Evolutionary conservation across 2,329 filamentous ascomycete genomes (phyloP).

Genomic region (Diplodia intermedia): DNA sequence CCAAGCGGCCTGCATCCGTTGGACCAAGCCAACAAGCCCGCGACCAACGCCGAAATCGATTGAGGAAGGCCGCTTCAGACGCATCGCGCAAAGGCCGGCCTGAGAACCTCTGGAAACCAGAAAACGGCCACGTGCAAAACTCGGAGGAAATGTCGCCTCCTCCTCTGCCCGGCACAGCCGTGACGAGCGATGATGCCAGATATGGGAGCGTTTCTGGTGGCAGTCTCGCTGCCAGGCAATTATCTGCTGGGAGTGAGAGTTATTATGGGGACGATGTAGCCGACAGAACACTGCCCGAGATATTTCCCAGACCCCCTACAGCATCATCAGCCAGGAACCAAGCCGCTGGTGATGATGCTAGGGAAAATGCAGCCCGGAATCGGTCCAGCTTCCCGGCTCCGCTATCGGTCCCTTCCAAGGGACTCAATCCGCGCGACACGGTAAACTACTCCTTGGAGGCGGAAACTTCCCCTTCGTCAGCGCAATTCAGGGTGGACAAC

Average conservation of each 20-base stretch:
- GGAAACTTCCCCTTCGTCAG: background rate
- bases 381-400: conserved; percentile 46
- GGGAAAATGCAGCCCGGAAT: conserved; percentile 51
- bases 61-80: conserved; percentile 9
- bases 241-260: conserved; percentile 38
- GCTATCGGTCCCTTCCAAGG: background rate
- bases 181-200: conserved; percentile 9
- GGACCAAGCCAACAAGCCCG: background rate
- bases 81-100: background rate
- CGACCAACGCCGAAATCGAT: background rate
- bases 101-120: background rate
- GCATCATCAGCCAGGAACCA: background rate
- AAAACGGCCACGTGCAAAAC: background rate
- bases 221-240: conserved; percentile 33
- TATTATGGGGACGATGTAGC: conserved; percentile 62
- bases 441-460: conserved; percentile 7
- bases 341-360: too few relatives aligned
- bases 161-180: conserved; percentile 15
- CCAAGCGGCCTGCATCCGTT: background rate
- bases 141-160: background rate
- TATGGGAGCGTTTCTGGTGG: background rate
- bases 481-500: background rate
- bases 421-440: background rate
- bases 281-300: conserved; percentile 40
- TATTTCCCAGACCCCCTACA: conserved; percentile 19